phyloP scores from a whole-genome alignment of 805 yeast genomes.

The Kodamaea leandrae region DNA sequence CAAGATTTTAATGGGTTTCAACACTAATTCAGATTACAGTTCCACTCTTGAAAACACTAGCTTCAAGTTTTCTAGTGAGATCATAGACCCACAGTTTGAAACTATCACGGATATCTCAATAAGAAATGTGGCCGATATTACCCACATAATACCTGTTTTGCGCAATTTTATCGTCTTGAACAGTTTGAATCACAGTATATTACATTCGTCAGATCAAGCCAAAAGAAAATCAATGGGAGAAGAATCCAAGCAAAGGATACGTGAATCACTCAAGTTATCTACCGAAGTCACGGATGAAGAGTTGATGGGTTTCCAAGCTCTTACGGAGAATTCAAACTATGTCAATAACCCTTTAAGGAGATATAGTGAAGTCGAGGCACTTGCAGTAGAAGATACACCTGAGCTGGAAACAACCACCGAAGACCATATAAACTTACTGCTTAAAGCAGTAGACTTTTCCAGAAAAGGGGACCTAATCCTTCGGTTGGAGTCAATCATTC shows the following conservation, averaged over 20 bases:
- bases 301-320: conserved; percentile 32
- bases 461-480: conserved; percentile 22
- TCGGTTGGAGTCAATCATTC: conserved; percentile 18
- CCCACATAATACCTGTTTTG: conserved; percentile 25
- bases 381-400: conserved; percentile 23
- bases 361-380: conserved; percentile 23
- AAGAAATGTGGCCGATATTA: conserved; percentile 23
- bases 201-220: not conserved
- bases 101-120: conserved; percentile 24
- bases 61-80: conserved; percentile 7
- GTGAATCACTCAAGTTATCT: conserved; percentile 34
- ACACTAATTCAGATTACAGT: conserved; percentile 7
- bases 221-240: conserved; percentile 16
- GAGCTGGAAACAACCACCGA: conserved; percentile 9
- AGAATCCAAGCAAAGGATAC: conserved; percentile 29
- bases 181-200: conserved; percentile 15
- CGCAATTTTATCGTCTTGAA: conserved; percentile 32
- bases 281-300: conserved; percentile 40
- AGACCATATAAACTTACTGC: conserved; percentile 15
- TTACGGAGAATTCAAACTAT: conserved; percentile 22
- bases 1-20: conserved; percentile 11
- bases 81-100: conserved; percentile 19
- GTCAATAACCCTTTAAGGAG: conserved; percentile 9
- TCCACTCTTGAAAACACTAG: conserved; percentile 3
- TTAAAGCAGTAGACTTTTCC: conserved; percentile 27